Base-by-base conservation (phyloP, 257 asterid species). In the Fraxinus americana region DNA sequence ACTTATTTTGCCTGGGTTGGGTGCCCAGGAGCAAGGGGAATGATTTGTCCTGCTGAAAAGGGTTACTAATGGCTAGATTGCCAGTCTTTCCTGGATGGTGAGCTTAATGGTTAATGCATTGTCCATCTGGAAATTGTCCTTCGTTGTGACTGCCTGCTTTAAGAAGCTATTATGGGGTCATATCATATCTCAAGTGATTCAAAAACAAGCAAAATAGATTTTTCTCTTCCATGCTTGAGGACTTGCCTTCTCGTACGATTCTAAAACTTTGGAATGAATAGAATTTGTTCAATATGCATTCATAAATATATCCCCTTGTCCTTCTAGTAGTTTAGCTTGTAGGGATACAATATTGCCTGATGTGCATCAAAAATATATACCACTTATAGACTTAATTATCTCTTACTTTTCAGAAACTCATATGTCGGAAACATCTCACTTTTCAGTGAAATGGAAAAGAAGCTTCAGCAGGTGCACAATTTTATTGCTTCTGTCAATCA, bases 401-500 rank as follows among this genome's bases (percentile, higher is more conserved):
- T 74, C 54, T 75, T 78, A 77, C 66, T 65, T 85, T 74, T 71
- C 95, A 94, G 98, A 88, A 90, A 74, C 72, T 94, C 98, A 16
- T 91, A 81, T 82, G 84, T 94, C 72, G 98, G 98, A 76, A 94
- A 94, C 85, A 35, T 80, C 76, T 84, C 94, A 74, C 43, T 94
- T 81, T 91, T 94, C 85, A 48, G 75, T 80, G 97, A 94, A 88
- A 92, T 94, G 68, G 93, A 81, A 83, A 87, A 81, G 87, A 92
- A 91, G 88, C 97, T 94, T 73, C 84, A 79, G 70, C 91, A 92
- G 98, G 98, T 94, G 87, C 80, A 54, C 83, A 39, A 30, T 72
- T 83, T 73, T 79, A 39, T 77, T 75, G n/a, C 70, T 75, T 73
- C 61, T 11, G 72, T 59, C 19, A 19, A 34, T 70, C 23, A 36